These are phyloP conservation scores for Hypoxylon sp. DNA, from an alignment of 2,329 filamentous ascomycete species.

Conservation along the genomic window DNA sequence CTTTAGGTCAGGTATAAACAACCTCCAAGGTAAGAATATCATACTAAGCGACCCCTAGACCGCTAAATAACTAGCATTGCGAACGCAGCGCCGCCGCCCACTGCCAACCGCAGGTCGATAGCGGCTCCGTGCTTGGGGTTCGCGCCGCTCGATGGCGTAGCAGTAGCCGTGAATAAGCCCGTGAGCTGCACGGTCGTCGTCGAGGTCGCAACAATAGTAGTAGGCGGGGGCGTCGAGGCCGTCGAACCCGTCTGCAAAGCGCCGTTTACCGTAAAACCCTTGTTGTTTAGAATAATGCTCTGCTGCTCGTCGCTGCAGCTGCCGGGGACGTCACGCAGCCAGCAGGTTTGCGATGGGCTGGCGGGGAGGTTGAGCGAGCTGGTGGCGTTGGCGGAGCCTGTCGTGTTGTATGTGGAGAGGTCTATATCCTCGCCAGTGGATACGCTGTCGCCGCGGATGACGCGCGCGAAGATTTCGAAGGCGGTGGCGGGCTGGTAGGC, in stretches of 20 bases:
- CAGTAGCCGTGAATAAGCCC: constrained; percentile 38
- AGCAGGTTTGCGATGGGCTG: constrained; percentile 66
- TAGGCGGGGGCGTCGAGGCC: constrained; percentile 18
- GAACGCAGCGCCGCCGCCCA: constrained; percentile 21
- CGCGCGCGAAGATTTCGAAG: constrained; percentile 64
- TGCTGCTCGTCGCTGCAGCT: constrained; percentile 67
- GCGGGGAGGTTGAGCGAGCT: constrained; percentile 62
- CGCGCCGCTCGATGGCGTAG: constrained; percentile 34
- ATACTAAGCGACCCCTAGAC: neutral
- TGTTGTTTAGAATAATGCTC: constrained; percentile 28
- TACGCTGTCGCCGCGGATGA: constrained; percentile 62
- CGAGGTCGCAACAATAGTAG: constrained; percentile 6
- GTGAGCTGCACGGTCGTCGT: constrained; percentile 25
- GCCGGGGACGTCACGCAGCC: constrained; percentile 63
- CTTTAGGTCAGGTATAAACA: neutral
- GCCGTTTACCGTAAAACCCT: constrained; percentile 42
- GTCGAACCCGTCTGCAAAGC: constrained; percentile 35
- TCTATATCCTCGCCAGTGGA: constrained; percentile 62
- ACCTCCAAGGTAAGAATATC: neutral
- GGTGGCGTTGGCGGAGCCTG: constrained; percentile 65
- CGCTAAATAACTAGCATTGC: constrained; percentile 16
- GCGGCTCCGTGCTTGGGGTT: neutral
- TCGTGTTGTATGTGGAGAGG: constrained; percentile 63
- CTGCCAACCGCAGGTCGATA: constrained; percentile 3
- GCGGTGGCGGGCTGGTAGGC: constrained; percentile 63